A percentile compares a stretch with the other conserved stretches of the same genome.
Conservation (phyloP, 345 rosid genomes). For the Gossypium anomalum region DNA sequence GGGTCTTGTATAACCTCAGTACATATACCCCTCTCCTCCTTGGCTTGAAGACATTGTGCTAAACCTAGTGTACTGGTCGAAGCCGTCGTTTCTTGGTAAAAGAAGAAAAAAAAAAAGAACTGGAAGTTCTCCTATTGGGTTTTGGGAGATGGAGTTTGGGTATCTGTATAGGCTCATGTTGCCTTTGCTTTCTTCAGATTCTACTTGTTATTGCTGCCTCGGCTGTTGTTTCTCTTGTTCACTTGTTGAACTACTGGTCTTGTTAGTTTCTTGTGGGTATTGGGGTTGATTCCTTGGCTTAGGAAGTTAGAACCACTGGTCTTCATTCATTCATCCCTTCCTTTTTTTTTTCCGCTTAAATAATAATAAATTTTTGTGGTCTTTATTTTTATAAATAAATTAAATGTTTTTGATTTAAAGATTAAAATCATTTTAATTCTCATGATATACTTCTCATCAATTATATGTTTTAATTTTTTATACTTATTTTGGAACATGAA, state of each 20-base stretch:
- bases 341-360: background rate
- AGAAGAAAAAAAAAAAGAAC: slow-evolving; percentile 9
- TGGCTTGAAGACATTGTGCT: slow-evolving; percentile 15
- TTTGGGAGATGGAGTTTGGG: slow-evolving; percentile 45
- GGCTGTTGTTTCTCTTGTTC: slow-evolving; percentile 5
- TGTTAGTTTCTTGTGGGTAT: slow-evolving; percentile 33
- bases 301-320: background rate
- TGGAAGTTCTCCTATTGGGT: slow-evolving; percentile 29
- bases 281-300: slow-evolving; percentile 34
- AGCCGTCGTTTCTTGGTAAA: slow-evolving; percentile 29
- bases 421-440: no score
- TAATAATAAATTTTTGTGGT: background rate
- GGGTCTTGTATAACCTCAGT: slow-evolving; percentile 13
- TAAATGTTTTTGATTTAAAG: no score
- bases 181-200: background rate
- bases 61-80: slow-evolving; percentile 12
- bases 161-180: background rate
- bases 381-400: no score
- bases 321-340: background rate
- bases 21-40: slow-evolving; percentile 12
- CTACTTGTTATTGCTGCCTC: background rate
- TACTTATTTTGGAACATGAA: no score
- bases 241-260: background rate
- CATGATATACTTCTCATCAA: no score
- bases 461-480: no score